A percentile compares a stretch with the other conserved stretches of the same genome.
Conservation (phyloP, 2,329 filamentous ascomycete genomes). For the Nothopassalora personata region DNA sequence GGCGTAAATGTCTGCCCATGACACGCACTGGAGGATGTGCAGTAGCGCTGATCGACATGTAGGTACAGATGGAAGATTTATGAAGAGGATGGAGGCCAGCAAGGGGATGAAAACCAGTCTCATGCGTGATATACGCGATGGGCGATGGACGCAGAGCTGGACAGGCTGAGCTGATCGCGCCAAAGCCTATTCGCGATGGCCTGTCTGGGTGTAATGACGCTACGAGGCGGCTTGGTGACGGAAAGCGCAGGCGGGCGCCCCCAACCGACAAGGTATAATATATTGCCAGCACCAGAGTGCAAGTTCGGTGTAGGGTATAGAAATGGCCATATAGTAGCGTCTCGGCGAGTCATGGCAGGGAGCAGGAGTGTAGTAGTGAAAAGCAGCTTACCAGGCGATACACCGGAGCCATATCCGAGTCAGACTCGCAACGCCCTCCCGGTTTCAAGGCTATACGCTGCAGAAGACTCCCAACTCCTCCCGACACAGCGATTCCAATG, state of each 20-base stretch:
- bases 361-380: not conserved
- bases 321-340: not conserved
- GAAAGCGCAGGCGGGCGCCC: not conserved
- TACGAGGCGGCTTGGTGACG: not conserved
- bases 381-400: slow-evolving; percentile 22
- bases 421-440: slow-evolving; percentile 9
- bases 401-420: slow-evolving; percentile 20
- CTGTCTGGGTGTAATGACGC: slow-evolving; percentile 1
- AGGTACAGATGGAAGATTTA: not conserved
- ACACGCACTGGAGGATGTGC: not conserved
- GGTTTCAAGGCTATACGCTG: slow-evolving; percentile 17
- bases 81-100: not conserved
- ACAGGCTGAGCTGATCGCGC: not conserved
- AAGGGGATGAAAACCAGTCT: not conserved
- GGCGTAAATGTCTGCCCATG: slow-evolving; percentile 10
- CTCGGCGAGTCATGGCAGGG: not conserved
- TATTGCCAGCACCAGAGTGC: not conserved
- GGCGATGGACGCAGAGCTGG: not conserved
- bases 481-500: slow-evolving; percentile 11
- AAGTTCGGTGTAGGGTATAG: not conserved
- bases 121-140: not conserved
- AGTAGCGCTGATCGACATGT: not conserved
- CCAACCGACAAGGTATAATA: slow-evolving; percentile 4
- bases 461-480: slow-evolving; percentile 5
- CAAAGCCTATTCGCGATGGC: not conserved